These are phyloP conservation scores for Rhizopogon vulgaris DNA, from an alignment of 768 basidiomycete species.

Conservation along the genomic window DNA sequence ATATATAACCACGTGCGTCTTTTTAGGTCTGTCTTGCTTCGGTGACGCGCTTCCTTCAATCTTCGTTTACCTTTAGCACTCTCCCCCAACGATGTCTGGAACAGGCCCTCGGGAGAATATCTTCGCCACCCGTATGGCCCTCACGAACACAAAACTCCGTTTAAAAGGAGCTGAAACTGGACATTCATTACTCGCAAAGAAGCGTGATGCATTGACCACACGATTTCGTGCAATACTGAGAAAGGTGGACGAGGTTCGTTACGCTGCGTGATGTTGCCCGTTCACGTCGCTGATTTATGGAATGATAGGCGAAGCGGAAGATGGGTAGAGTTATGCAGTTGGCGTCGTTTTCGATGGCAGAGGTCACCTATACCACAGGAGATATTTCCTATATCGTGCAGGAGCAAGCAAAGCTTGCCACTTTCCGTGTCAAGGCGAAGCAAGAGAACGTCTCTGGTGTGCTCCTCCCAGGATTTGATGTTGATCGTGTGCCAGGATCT, in stretches of 20 bases:
- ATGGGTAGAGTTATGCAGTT: slow-evolving; percentile 99
- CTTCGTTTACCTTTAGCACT: not conserved
- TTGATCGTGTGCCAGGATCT: slow-evolving; percentile 77
- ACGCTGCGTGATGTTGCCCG: not conserved
- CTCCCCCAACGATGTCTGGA: slow-evolving; percentile 67
- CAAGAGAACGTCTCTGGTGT: slow-evolving; percentile 99
- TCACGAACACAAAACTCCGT: slow-evolving; percentile 86
- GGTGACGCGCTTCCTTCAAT: no score
- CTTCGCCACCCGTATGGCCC: slow-evolving; percentile 96
- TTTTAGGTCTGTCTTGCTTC: no score
- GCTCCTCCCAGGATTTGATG: slow-evolving; percentile 91
- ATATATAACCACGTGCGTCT: not conserved
- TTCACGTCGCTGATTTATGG: slow-evolving; percentile 15
- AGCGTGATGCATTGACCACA: slow-evolving; percentile 93
- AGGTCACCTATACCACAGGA: slow-evolving; percentile 96
- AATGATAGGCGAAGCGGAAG: slow-evolving; percentile 85
- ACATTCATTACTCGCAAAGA: slow-evolving; percentile 93
- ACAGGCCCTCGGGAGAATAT: slow-evolving; percentile 87
- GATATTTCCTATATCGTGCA: slow-evolving; percentile 98
- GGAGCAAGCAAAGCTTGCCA: slow-evolving; percentile 86
- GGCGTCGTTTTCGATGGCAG: slow-evolving; percentile 97
- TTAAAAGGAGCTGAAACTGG: slow-evolving; percentile 93
- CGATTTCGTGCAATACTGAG: slow-evolving; percentile 90
- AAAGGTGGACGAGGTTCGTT: slow-evolving; percentile 93
- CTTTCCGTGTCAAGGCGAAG: slow-evolving; percentile 89